Evolutionary conservation across 257 asterid genomes (phyloP), one percentile per base, ranked within the genome.

Genomic region (Verbena officinalis): DNA sequence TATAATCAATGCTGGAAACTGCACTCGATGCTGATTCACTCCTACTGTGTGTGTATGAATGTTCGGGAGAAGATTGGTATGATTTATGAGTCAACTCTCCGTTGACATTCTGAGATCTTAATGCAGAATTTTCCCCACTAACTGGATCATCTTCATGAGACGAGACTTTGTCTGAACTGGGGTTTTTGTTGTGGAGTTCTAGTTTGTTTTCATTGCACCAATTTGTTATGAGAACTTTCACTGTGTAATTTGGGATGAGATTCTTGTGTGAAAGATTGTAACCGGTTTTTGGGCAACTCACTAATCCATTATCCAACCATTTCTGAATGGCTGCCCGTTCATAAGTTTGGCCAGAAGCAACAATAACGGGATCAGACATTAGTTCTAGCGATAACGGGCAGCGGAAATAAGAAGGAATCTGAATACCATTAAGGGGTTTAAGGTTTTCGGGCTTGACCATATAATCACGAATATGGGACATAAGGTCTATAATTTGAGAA

Each of bases 291-390:
- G 99, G 99, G 82, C 97, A 93, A 50, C 70, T 72, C 67, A 55
- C 80, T 34, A 93, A 66, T 52, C 96, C 96, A 45, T 86, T 71
- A 75, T 86, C 96, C 71, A 94, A 69, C 99, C 98, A 90, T 82
- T 81, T 94, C 70, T 80, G 79, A 67, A 90, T 86, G 55, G 91
- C 81, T 21, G 84, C 65, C 72, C 86, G 85, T 72, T 94, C 96
- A 43, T 77, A 94, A 20, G 97, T 94, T 76, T 88, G 93, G 55
- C 99, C 99, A 1, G 99, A 94, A 70, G 96, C 88, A 77, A 94
- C 84, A 59, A 84, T 90, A 42, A 94, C 99, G 1, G 99, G 99
- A 58, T 94, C 96, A 59, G 56, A 59, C 98, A 94, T 88, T 68
- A 90, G 73, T 65, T 81, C 95, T 75, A 85, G 70, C 53, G 98